Percentiles rank a stretch among this genome's conserved stretches.
These are phyloP conservation scores for Endothia cerciana DNA, from an alignment of 2,329 filamentous ascomycete genomes.

Conservation along the genomic window DNA sequence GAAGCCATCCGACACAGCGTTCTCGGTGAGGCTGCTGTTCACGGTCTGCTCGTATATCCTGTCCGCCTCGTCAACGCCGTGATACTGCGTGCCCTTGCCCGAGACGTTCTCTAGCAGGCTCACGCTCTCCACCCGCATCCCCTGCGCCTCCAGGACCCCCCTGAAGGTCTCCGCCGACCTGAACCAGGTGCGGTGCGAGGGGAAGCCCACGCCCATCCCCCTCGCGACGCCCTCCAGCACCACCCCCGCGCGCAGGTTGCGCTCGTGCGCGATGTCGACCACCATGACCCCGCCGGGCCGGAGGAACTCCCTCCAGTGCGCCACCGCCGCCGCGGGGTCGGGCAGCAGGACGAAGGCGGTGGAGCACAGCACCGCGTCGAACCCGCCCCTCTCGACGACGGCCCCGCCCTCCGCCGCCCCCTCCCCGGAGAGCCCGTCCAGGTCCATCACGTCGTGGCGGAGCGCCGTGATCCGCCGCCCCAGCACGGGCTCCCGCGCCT, in stretches of 20 bases:
- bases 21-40: constrained; percentile 32
- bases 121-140: constrained; percentile 35
- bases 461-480: constrained; percentile 34
- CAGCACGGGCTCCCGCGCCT: constrained; percentile 28
- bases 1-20: constrained; percentile 32
- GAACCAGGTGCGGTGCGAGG: constrained; percentile 38
- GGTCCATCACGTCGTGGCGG: constrained; percentile 36
- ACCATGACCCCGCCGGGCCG: constrained; percentile 36
- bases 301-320: constrained; percentile 38
- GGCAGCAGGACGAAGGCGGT: constrained; percentile 41
- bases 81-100: constrained; percentile 33
- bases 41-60: constrained; percentile 36
- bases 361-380: constrained; percentile 41
- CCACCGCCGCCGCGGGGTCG: constrained; percentile 34
- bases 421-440: constrained; percentile 22
- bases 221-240: constrained; percentile 37
- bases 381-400: constrained; percentile 32
- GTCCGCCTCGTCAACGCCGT: constrained; percentile 36
- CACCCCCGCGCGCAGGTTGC: constrained; percentile 34
- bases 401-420: constrained; percentile 13
- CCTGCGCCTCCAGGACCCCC: constrained; percentile 35
- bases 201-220: constrained; percentile 34
- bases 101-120: constrained; percentile 35
- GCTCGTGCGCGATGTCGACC: constrained; percentile 41
- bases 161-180: constrained; percentile 36